These are phyloP conservation scores for Tricholoma matsutake DNA, from an alignment of 768 basidiomycete species.

Conservation along the genomic window DNA sequence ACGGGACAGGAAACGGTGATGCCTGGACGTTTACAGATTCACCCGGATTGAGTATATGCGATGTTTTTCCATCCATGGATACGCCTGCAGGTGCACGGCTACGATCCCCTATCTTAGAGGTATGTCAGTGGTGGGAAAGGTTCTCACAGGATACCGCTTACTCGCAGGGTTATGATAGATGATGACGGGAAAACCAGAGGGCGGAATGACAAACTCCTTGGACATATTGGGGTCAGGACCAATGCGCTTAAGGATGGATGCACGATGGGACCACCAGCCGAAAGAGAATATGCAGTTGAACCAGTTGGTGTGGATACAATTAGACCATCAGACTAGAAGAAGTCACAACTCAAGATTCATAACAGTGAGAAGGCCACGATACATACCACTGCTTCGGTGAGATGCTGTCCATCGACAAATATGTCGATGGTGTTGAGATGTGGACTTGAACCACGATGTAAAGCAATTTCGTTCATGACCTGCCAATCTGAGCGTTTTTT, in stretches of 20 bases:
- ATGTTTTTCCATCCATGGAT: conserved; percentile 90
- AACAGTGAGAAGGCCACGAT: conserved; percentile 1
- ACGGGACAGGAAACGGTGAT: conserved; percentile 88
- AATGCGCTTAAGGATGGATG: conserved; percentile 89
- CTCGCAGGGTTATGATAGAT: conserved; percentile 70
- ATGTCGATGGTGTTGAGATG: conserved; percentile 93
- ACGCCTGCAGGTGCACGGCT: conserved; percentile 86
- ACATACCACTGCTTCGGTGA: conserved; percentile 93
- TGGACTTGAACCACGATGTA: conserved; percentile 89
- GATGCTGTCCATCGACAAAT: conserved; percentile 89
- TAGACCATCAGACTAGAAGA: conserved; percentile 78
- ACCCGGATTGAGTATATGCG: conserved; percentile 77
- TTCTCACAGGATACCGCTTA: conserved; percentile 32
- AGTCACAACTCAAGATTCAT: background rate
- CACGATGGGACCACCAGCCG: conserved; percentile 93
- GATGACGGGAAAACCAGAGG: conserved; percentile 88
- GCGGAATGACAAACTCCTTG: conserved; percentile 87
- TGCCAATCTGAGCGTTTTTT: conserved; percentile 70
- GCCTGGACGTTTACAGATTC: conserved; percentile 84
- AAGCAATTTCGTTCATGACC: conserved; percentile 95
- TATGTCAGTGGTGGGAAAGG: conserved; percentile 4
- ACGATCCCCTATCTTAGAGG: conserved; percentile 70
- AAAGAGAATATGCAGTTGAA: conserved; percentile 94
- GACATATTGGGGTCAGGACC: conserved; percentile 94
- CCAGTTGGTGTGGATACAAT: conserved; percentile 96